Evolutionary conservation across 1,284 basidiomycete species (phyloP).

Genomic region (Prillingera fragicola): DNA sequence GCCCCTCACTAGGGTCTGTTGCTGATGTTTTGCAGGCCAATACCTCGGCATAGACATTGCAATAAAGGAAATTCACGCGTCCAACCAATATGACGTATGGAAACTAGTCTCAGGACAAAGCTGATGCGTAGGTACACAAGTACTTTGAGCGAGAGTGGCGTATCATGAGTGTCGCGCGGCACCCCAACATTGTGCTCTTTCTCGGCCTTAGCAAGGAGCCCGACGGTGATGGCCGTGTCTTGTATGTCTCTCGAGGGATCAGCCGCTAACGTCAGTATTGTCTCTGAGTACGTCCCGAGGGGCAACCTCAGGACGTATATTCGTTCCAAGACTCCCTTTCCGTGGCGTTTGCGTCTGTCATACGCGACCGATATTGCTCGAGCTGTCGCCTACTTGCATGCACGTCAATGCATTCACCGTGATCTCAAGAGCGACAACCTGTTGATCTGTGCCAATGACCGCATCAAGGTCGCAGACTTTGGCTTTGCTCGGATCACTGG

Average conservation of each 20-base stretch:
- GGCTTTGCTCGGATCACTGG: constrained; percentile 79
- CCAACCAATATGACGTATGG: constrained; percentile 77
- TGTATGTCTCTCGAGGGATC: constrained; percentile 27
- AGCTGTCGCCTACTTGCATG: constrained; percentile 94
- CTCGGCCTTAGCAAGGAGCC: constrained; percentile 87
- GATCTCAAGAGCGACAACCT: constrained; percentile 97
- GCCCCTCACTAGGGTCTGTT: constrained; percentile 1
- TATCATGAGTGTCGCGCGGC: constrained; percentile 81
- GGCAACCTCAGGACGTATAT: constrained; percentile 84
- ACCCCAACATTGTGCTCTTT: constrained; percentile 91
- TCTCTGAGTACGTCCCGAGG: constrained; percentile 70
- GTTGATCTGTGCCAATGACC: constrained; percentile 85
- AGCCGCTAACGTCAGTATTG: constrained; percentile 54
- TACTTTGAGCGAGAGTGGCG: constrained; percentile 98
- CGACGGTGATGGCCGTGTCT: constrained; percentile 71
- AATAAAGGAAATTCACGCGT: constrained; percentile 89
- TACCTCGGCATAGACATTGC: constrained; percentile 95
- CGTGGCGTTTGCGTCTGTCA: constrained; percentile 83
- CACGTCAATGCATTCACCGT: constrained; percentile 60
- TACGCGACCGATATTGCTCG: constrained; percentile 92
- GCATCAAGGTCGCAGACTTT: constrained; percentile 95
- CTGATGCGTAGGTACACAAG: constrained; percentile 61
- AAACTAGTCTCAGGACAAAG: constrained; percentile 9
- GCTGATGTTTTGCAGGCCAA: constrained; percentile 53
- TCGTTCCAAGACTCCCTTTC: constrained; percentile 65